These are phyloP conservation scores for Agarophyton chilense DNA, from an alignment of 23 red algal species.

Conservation along the genomic window DNA sequence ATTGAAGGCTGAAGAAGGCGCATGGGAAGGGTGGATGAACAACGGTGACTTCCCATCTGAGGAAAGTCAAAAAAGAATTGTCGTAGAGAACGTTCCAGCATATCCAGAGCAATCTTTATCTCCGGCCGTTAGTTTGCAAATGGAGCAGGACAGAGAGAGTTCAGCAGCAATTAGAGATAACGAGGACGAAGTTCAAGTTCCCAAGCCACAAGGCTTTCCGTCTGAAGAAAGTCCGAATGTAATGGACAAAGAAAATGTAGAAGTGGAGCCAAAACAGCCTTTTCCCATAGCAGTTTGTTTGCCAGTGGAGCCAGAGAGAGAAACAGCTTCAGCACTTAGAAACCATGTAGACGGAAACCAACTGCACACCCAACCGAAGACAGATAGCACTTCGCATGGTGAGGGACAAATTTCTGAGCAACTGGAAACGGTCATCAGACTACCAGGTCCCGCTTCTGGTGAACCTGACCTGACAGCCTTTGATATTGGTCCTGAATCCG, in stretches of 20 bases:
- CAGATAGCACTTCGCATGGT: background rate
- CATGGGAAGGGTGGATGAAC: conserved; percentile 17
- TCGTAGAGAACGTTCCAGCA: background rate
- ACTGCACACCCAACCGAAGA: background rate
- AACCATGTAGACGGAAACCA: background rate
- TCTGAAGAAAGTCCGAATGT: too few species aligned
- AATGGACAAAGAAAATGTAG: too few species aligned
- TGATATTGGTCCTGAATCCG: background rate
- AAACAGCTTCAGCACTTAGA: too few species aligned
- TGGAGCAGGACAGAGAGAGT: background rate
- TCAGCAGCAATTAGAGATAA: too few species aligned
- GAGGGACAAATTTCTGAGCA: background rate
- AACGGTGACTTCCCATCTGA: background rate
- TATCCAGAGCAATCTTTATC: background rate
- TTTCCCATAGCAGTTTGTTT: too few species aligned
- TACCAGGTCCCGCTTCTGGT: background rate
- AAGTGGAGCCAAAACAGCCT: too few species aligned
- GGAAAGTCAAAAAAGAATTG: background rate
- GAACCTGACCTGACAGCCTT: background rate
- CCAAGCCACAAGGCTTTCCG: too few species aligned
- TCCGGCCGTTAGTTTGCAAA: background rate
- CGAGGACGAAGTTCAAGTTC: too few species aligned
- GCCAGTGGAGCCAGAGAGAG: too few species aligned
- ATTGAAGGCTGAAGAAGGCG: background rate
- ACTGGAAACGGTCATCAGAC: background rate